Evolutionary conservation across 2,329 filamentous ascomycete genomes (phyloP), one percentile per base, ranked within the genome.

Genomic region (Fusarium xylarioides): DNA sequence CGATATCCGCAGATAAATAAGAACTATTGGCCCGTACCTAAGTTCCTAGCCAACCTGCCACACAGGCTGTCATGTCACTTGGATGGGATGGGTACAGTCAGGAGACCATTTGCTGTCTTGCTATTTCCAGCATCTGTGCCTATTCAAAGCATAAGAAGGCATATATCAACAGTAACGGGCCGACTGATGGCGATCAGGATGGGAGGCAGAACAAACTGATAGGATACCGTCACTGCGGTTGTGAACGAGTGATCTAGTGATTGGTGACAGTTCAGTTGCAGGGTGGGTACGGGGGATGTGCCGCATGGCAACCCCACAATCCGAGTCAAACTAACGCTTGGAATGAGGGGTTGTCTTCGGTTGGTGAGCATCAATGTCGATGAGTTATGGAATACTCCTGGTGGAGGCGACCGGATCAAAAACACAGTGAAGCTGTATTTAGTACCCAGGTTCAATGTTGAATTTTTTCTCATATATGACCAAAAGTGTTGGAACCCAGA

Each of bases 161-260:
- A 59, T 66, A 59, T 66, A 42, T 60, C 56, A 38, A 64, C 56
- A 60, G 72, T 56, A 78, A 79, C 78, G 78, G 78, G 70, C 78
- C 78, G 78, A 79, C 74, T 79, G 64, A 68, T 43, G 66, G 57
- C 64, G 68, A 71, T 65, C 62, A 46, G 57, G 63, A 70, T 56
- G 64, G 68, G 65, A 67, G 56, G 66, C 54, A 66, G 53, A 70
- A 57, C 66, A 58, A 73, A 70, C 59, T 79, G 78, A 78, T 79
- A 78, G 78, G 77, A 77, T 78, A 78, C 77, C 75, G 66, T 67
- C 67, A 61, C 63, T 63, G 49, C 71, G 77, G 77, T 78, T 79
- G 75, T 66, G 61, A 56, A 52, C 63, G 65, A 66, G 55, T 54
- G 44, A 66, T 55, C 49, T 44, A 68, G 62, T 77, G 74, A 78